A percentile compares a stretch with the other conserved stretches of the same genome.
These are phyloP conservation scores for Wallemia hederae DNA, from an alignment of 1,284 basidiomycete genomes.

Conservation along the genomic window DNA sequence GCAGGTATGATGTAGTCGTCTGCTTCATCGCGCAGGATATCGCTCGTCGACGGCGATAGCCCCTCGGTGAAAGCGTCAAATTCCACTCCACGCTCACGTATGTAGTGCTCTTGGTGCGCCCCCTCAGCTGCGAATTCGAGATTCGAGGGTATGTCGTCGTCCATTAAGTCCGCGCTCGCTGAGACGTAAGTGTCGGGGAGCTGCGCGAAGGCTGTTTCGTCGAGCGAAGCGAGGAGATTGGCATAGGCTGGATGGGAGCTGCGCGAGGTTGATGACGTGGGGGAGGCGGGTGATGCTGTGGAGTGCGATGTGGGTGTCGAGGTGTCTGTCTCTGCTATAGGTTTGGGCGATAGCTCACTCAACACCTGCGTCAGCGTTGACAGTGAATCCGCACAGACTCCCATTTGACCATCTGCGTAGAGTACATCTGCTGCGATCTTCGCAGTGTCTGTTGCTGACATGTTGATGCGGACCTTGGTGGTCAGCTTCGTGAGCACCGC, in stretches of 20 bases:
- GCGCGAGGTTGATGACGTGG: conserved; percentile 1
- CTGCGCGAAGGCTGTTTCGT: conserved; percentile 52
- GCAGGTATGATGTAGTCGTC: conserved; percentile 7
- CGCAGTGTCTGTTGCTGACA: conserved; percentile 23
- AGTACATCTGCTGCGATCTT: conserved; percentile 25
- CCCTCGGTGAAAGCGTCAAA: conserved; percentile 10
- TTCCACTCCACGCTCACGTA: conserved; percentile 26
- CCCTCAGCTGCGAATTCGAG: conserved; percentile 57
- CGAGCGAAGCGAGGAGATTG: conserved; percentile 19
- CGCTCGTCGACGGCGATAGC: neutral
- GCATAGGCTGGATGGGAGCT: conserved; percentile 24
- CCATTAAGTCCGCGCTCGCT: conserved; percentile 46
- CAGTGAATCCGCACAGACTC: conserved; percentile 10
- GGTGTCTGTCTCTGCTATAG: too few relatives aligned
- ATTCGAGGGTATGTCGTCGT: conserved; percentile 70
- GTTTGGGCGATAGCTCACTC: too few relatives aligned
- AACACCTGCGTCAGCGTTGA: neutral
- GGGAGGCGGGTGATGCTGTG: neutral
- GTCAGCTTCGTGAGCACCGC: conserved; percentile 26
- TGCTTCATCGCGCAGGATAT: conserved; percentile 2
- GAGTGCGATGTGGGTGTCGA: conserved; percentile 8
- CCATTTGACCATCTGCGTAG: conserved; percentile 9
- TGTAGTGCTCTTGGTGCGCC: conserved; percentile 31
- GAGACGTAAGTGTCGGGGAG: conserved; percentile 30
- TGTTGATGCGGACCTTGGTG: conserved; percentile 17